Conservation (phyloP, 1,284 basidiomycete species). For the Ceratorhiza oryzae-sativae region DNA sequence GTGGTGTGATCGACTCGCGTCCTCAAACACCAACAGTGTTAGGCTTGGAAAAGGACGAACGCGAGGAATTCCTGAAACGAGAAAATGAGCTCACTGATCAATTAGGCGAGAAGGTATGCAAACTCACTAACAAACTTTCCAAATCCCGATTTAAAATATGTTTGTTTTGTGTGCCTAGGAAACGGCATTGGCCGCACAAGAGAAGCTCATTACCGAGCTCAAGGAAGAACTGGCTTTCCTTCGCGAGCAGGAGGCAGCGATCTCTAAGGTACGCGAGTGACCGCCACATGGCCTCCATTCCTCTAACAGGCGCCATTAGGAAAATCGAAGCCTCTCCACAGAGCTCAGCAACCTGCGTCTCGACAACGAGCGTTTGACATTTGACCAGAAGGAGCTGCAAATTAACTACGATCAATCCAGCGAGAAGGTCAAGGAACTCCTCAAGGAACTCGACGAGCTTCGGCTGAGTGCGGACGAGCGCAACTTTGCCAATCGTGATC, state of each 20-base stretch:
- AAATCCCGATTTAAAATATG: not conserved
- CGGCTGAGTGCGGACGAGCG: constrained; percentile 81
- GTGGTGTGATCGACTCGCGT: constrained; percentile 75
- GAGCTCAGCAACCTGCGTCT: constrained; percentile 92
- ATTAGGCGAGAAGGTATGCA: constrained; percentile 77
- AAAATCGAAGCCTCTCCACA: constrained; percentile 89
- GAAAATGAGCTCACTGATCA: constrained; percentile 98
- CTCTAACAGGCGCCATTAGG: constrained; percentile 56
- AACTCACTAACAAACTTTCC: not conserved
- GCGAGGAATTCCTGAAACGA: constrained; percentile 94
- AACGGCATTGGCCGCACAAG: constrained; percentile 72
- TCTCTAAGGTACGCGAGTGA: constrained; percentile 66
- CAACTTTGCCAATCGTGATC: constrained; percentile 82
- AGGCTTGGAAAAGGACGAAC: constrained; percentile 92
- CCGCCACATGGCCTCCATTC: not conserved
- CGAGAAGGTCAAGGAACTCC: constrained; percentile 91
- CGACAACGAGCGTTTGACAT: constrained; percentile 90
- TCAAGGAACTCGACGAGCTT: constrained; percentile 89
- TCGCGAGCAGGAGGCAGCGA: constrained; percentile 85
- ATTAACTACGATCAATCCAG: constrained; percentile 97
- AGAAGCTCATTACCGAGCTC: constrained; percentile 85
- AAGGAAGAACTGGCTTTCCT: constrained; percentile 85
- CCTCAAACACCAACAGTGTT: constrained; percentile 87
- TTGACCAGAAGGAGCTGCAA: constrained; percentile 93
- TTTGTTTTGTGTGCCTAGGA: constrained; percentile 60